Base-by-base conservation (phyloP, 192 early-diverging fungal genomes). In the Backusella westeae region DNA sequence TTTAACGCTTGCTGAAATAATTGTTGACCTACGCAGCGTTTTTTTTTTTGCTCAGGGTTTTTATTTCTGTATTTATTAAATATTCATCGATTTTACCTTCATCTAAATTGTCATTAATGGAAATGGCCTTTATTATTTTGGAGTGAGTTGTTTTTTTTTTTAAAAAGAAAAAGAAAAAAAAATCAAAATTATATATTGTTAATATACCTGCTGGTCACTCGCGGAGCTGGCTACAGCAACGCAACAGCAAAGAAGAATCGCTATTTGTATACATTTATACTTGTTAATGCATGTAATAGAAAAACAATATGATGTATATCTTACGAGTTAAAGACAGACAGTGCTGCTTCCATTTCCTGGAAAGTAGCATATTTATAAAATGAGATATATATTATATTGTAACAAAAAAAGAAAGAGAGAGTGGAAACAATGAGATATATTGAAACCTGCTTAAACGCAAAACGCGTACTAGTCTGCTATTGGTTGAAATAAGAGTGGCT, bases 1-100 rank as follows among this genome's bases (percentile, higher is more conserved):
- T 78, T 53, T 41, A 67, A 32, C 9, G 77, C 70, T 70, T 42
- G 72, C 8, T 73, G 38, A 34, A 71, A 77, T 32, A 77, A 34
- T 23, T 46, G 70, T 52, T 68, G 41, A n/a, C 77, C 77, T 72
- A 17, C 0, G 9, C 36, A 12, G 10, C 4, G 6, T 3, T n/a
- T 68, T 39, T 10, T 39, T 39, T 39, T 39, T 39, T 39, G 38
- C 17, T 69, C 19, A 69, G n/a, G 35, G 8, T 34, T 34, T 19
- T 67, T 39, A 9, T 68, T 38, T 19, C 21, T 35, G 34, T 17
- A 10, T 35, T 68, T 34, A 34, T n/a, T 4, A 36, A 1, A 26
- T 17, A 34, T 26, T 26, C 21, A 23, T 69, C 34, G 21, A 68
- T 21, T 34, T 68, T 69, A 69, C 68, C 68, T 69, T 69, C 68